Percentiles rank a stretch among this genome's conserved stretches.
Conservation (phyloP, 148 eudicot genomes). For the Selenicereus undatus region DNA sequence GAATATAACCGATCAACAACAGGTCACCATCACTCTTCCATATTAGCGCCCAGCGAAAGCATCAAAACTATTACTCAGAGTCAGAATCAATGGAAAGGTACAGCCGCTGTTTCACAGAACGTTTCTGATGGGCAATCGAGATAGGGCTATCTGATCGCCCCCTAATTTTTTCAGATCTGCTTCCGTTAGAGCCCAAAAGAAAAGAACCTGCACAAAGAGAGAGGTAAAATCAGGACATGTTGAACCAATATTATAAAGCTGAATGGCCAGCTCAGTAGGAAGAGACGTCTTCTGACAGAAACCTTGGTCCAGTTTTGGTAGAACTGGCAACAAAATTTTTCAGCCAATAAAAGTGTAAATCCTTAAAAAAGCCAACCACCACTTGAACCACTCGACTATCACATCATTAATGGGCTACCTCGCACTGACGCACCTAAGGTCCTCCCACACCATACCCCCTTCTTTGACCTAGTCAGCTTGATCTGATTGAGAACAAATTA, state of each 20-base stretch:
- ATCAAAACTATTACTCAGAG: slow-evolving; percentile 40
- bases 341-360: too few species aligned
- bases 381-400: too few species aligned
- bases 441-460: too few species aligned
- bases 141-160: slow-evolving; percentile 77
- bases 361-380: too few species aligned
- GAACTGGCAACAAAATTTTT: neutral
- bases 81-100: slow-evolving; percentile 51
- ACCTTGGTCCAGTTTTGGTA: too few species aligned
- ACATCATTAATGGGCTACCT: too few species aligned
- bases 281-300: too few species aligned
- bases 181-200: slow-evolving; percentile 51
- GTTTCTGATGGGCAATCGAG: slow-evolving; percentile 63
- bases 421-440: too few species aligned
- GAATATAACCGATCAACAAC: neutral
- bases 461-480: too few species aligned
- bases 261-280: neutral
- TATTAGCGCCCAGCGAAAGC: neutral
- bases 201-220: slow-evolving; percentile 49
- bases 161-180: slow-evolving; percentile 52
- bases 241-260: neutral
- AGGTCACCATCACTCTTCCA: neutral
- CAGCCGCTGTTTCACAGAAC: slow-evolving; percentile 66
- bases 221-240: neutral
- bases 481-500: too few species aligned